Evolutionary conservation across 192 early-diverging fungal species (phyloP), one percentile per base, ranked within the genome.

Genomic region (Umbelopsis ramanniana): DNA sequence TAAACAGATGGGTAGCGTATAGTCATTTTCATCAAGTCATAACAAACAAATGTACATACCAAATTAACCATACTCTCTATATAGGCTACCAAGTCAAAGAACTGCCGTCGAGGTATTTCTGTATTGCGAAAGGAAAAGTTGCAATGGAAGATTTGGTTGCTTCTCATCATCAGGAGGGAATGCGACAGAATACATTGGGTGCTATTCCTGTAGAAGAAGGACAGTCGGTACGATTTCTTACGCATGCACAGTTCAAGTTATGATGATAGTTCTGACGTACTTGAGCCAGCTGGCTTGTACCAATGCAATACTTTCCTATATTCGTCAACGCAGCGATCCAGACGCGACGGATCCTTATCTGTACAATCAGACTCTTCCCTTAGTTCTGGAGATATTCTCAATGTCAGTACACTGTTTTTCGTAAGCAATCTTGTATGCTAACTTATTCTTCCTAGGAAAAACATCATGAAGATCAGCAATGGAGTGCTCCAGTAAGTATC

Each of bases 391-490:
- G 6, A 75, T 76, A 24, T 85, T 83, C 43, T 76, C 80, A 6
- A 67, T 81, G 80, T 76, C 76, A 17, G 75, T 52, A 4, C n/a
- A 38, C 19, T 14, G 4, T 50, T 9, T 55, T 12, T 17, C 29
- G 5, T 38, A 19, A n/a, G 15, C 21, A 52, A 10, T 23, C 5
- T 10, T 7, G 21, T 37, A 46, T 10, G 17, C 45, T 48, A 19
- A 21, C 63, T 67, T 6, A 7, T 48, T 21, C 33, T 6, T 48
- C 45, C 40, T 75, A 87, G 86, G n/a, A 74, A 79, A 11, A 67
- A 70, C 1, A 76, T 81, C 60, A 75, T 93, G 81, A 86, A 87
- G 14, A 71, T 93, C 17, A 91, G 86, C 71, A 68, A 76, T 33
- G 89, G 90, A 48, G 73, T 87, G 3, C 45, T 90, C 9, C 79